A percentile compares a stretch with the other conserved stretches of the same genome.
phyloP scores from a whole-genome alignment of 2,329 filamentous ascomycete genomes.

The Anthostomella pinea region DNA sequence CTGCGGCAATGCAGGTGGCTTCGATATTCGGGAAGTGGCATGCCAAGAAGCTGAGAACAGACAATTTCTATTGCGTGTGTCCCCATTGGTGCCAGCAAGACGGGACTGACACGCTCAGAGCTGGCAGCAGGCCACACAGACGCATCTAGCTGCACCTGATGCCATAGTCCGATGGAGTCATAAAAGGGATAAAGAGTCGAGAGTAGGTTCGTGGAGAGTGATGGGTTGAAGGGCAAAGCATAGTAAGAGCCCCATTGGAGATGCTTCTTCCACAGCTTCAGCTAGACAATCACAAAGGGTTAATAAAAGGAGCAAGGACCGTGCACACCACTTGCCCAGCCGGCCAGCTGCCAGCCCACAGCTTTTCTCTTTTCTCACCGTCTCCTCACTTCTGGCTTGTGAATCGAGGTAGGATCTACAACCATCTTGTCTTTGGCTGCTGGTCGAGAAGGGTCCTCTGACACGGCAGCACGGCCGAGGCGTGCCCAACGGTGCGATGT shows the following conservation, averaged over 20 bases:
- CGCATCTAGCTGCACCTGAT: slow-evolving; percentile 13
- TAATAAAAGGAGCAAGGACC: too few relatives aligned
- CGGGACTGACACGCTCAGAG: slow-evolving; percentile 13
- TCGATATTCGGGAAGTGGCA: slow-evolving; percentile 1
- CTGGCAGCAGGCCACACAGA: slow-evolving; percentile 5
- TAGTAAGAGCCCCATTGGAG: too few relatives aligned
- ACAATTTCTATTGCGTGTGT: slow-evolving; percentile 1
- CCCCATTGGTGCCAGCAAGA: slow-evolving; percentile 18
- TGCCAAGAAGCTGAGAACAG: slow-evolving; percentile 2
- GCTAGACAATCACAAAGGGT: too few relatives aligned
- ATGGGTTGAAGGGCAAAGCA: too few relatives aligned
- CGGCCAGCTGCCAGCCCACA: too few relatives aligned
- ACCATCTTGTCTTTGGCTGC: neutral
- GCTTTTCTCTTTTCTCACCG: too few relatives aligned
- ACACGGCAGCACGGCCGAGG: neutral
- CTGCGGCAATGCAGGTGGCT: neutral
- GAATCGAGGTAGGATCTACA: neutral
- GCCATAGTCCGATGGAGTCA: slow-evolving; percentile 6
- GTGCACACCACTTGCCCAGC: too few relatives aligned
- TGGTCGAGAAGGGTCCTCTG: neutral
- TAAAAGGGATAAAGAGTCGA: too few relatives aligned
- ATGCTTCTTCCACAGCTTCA: too few relatives aligned
- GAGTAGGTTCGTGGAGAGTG: too few relatives aligned
- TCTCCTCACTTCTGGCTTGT: too few relatives aligned
- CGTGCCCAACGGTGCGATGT: slow-evolving; percentile 1